Evolutionary conservation across 1,284 basidiomycete species (phyloP).

Genomic region (Leccinum laetum): DNA sequence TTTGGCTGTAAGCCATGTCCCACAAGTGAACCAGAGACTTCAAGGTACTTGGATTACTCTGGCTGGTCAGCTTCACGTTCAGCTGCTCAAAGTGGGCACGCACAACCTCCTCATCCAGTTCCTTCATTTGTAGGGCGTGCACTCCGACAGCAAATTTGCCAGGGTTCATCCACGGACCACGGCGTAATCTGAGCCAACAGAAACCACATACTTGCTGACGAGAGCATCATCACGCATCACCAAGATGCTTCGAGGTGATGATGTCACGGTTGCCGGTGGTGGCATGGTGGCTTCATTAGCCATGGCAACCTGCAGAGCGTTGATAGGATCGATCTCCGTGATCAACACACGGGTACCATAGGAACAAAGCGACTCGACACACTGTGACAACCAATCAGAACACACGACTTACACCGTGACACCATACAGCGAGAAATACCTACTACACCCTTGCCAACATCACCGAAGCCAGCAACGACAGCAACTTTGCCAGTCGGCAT

Average conservation of each 20-base stretch:
- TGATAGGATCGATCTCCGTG: conserved; percentile 99
- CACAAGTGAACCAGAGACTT: conserved; percentile 28
- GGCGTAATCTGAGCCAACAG: conserved; percentile 85
- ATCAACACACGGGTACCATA: conserved; percentile 97
- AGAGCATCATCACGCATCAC: conserved; percentile 74
- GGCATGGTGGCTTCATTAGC: conserved; percentile 70
- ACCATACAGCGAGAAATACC: background rate
- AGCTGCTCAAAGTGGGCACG: conserved; percentile 91
- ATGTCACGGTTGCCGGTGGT: too few relatives aligned
- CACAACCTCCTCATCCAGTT: conserved; percentile 98
- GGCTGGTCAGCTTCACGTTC: conserved; percentile 90
- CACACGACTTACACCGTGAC: background rate
- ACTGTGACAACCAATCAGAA: conserved; percentile 49
- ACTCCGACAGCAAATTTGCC: conserved; percentile 92
- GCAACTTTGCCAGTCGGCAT: conserved; percentile 99
- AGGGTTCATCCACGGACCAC: conserved; percentile 84
- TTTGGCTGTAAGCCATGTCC: too few relatives aligned
- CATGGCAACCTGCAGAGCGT: conserved; percentile 99
- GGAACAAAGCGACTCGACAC: conserved; percentile 95
- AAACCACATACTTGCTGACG: conserved; percentile 30
- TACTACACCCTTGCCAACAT: conserved; percentile 95
- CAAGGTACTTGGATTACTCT: conserved; percentile 90
- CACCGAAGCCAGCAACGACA: conserved; percentile 98
- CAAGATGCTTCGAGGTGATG: too few relatives aligned
- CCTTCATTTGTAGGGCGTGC: conserved; percentile 88